Evolutionary conservation across 2,329 filamentous ascomycete species (phyloP).

Genomic region (Fusarium algeriense): DNA sequence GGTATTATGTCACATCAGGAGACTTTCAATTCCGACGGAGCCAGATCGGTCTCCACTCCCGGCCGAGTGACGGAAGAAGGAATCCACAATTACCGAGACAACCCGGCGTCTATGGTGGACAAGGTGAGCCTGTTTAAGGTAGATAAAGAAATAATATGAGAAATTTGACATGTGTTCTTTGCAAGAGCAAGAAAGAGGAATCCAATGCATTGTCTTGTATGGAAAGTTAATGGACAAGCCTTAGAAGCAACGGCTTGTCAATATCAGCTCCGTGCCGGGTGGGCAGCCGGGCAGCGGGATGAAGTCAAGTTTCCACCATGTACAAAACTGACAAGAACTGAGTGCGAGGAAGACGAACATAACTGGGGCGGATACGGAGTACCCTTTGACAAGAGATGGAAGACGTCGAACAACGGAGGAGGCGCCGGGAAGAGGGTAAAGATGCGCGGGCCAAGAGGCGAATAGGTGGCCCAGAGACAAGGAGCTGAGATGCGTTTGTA

Average conservation of each 20-base stretch:
- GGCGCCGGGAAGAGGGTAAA: conserved; percentile 37
- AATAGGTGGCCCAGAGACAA: conserved; percentile 20
- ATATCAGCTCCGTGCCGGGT: conserved; percentile 10
- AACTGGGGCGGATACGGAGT: conserved; percentile 14
- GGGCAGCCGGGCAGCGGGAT: conserved; percentile 1
- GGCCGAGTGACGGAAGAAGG: conserved; percentile 37
- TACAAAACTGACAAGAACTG: conserved; percentile 7
- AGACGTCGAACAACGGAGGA: conserved; percentile 38
- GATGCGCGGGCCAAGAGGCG: conserved; percentile 42
- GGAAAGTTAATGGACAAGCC: neutral
- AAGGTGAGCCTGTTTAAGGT: neutral
- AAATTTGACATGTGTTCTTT: neutral
- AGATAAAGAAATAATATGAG: neutral
- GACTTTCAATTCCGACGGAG: conserved; percentile 19
- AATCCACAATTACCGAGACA: conserved; percentile 11
- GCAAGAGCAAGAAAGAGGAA: neutral
- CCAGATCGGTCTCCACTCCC: conserved; percentile 29
- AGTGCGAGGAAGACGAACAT: conserved; percentile 9
- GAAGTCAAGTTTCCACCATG: conserved; percentile 29
- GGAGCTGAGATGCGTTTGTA: conserved; percentile 21
- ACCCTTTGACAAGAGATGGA: conserved; percentile 10
- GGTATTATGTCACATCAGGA: neutral
- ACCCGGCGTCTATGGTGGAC: neutral
- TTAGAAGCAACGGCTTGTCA: neutral
- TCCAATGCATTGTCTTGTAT: neutral